Base-by-base conservation (phyloP, 495 filamentous ascomycete genomes). In the Penicillium nucicola region DNA sequence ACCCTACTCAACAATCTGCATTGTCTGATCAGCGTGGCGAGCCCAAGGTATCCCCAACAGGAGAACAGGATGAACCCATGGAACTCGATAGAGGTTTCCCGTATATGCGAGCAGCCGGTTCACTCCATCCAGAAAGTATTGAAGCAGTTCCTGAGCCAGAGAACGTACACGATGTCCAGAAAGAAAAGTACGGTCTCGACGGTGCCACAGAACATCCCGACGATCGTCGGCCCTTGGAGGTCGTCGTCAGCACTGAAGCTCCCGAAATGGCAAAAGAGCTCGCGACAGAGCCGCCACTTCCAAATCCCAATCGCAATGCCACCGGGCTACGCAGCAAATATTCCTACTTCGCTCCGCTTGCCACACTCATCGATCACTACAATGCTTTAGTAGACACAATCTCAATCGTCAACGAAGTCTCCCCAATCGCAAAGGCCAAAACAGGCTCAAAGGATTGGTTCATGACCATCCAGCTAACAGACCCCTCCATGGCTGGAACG, bases 291-390 rank as follows among this genome's bases (percentile, higher is more conserved):
- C 25, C 25, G 25, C 42, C 59, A 10, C 53, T 49, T 10, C 34
- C 57, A 31, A 42, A 37, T 6, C 60, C 65, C 19, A 56, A 72
- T 45, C 70, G 68, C 15, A 40, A 67, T 48, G 65, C 67, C 14
- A 65, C 69, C 10, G 81, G 81, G 13, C 66, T 92, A 11, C 80
- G 82, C 22, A 85, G 79, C 45, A 75, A 80, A 28, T 61, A 84
- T 5, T 79, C 82, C 0, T 88, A 89, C 55, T 92, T 84, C 56
- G 76, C 84, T 19, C 70, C 84, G 2, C 78, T 96, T 4, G 83
- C 83, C 31, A 74, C 77, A 3, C 73, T 95, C 11, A 67, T 77
- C 31, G 73, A 71, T 39, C 77, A 87, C 43, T 76, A 73, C 49
- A 62, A 73, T 72, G 45, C 76, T 60, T 2, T 73, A 69, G 67